Evolutionary conservation across 306 rosid species (phyloP).

Genomic region (Cucurbita moschata): DNA sequence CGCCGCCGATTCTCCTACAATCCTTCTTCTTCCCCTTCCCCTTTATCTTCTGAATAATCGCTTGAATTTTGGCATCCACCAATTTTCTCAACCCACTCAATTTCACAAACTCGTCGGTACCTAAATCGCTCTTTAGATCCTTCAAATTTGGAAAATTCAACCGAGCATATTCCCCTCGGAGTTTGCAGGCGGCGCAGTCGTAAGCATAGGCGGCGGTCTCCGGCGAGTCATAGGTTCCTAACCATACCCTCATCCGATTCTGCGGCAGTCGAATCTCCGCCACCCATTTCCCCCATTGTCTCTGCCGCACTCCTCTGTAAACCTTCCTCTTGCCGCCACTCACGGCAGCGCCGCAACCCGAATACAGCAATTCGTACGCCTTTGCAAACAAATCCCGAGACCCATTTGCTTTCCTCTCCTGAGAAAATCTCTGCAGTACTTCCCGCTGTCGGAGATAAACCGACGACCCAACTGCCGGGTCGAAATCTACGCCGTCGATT

Average conservation of each 20-base stretch:
- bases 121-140: conserved; percentile 42
- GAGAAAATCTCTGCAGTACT: conserved; percentile 50
- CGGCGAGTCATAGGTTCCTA: conserved; percentile 82
- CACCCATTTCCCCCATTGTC: conserved; percentile 99
- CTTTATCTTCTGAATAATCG: conserved; percentile 68
- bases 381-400: conserved; percentile 1
- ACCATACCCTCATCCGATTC: conserved; percentile 94
- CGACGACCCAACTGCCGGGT: conserved; percentile 45
- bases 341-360: conserved; percentile 3
- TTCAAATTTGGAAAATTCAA: conserved; percentile 72
- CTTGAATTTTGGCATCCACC: conserved; percentile 81
- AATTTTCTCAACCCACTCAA: conserved; percentile 48
- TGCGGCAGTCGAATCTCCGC: conserved; percentile 95
- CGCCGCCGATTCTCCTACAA: background rate
- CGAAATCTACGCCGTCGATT: conserved; percentile 10
- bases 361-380: background rate
- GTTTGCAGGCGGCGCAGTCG: conserved; percentile 92
- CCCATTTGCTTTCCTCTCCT: conserved; percentile 21
- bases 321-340: conserved; percentile 45
- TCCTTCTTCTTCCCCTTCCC: conserved; percentile 41
- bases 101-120: conserved; percentile 38
- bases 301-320: conserved; percentile 97
- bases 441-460: conserved; percentile 72
- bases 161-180: conserved; percentile 87
- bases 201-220: conserved; percentile 96